Evolutionary conservation across 2,329 filamentous ascomycete genomes (phyloP), one percentile per base, ranked within the genome.

Genomic region (Penicillium frequentans): DNA sequence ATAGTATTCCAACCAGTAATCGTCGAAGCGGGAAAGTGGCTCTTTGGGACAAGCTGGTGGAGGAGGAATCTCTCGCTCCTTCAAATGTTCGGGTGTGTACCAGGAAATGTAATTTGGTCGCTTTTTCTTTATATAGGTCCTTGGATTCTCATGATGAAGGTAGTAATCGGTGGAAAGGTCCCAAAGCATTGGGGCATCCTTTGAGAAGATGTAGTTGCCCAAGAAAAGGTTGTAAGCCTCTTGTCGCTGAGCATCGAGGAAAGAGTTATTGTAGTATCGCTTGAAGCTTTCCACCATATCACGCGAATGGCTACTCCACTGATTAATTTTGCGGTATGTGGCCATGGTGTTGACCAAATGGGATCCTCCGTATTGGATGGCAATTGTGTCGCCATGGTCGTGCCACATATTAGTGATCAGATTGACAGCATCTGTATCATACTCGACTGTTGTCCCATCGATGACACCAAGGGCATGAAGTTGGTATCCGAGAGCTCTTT

Each of bases 271-370:
- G 75, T 99, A 99, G 74, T 98, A 99, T 27, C 95, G 86, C 74
- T 98, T 99, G 80, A 99, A 97, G 73, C 91, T 96, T 77, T 99
- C 95, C 23, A 99, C 93, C 93, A 99, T 98, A 73, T 99, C 95
- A 64, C 95, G 85, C 2, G 93, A 97, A 73, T 96, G 92, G 67
- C 91, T 96, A 24, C 92, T 96, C 95, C 95, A 99, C 73, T 98
- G 93, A 65, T 98, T 98, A 73, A 97, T 96, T 76, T 98, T 98
- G 56, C 95, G 90, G 73, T 99, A 99, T 5, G 95, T 99, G 64
- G 96, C 93, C 93, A 99, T 98, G 0, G 95, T 99, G 72, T 99
- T 99, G 67, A 99, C 95, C 0, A 99, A 84, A 74, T 99, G 95
- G 2, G 93, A 98, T 10, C 95, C 95, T 55, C 95, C 95, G 67